Percentiles rank a stretch among this genome's conserved stretches.
Conservation (phyloP, 352 stramenopile species). For the Globisporangium iwayamae region DNA sequence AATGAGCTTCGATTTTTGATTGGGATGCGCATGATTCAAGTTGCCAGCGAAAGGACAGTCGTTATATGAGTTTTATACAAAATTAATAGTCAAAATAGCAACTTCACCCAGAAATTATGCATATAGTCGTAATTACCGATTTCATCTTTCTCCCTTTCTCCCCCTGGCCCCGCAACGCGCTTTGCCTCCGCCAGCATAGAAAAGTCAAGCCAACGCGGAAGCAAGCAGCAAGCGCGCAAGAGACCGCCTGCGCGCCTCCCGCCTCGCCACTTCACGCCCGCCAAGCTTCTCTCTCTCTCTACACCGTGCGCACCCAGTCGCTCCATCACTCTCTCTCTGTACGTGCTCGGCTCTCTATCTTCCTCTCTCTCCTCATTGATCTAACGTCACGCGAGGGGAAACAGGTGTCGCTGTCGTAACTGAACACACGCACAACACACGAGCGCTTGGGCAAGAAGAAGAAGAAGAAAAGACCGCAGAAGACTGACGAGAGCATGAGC, state of each 20-base stretch:
- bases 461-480: neutral
- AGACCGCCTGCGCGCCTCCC: neutral
- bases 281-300: neutral
- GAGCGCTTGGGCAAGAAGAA: neutral
- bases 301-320: neutral
- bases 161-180: neutral
- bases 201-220: neutral
- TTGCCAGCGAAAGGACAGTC: neutral
- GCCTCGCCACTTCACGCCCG: neutral
- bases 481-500: conserved; percentile 6
- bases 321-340: neutral
- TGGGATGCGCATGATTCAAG: neutral
- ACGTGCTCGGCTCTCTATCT: neutral
- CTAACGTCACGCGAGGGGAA: neutral
- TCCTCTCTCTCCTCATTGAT: neutral
- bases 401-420: neutral
- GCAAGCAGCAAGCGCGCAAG: neutral
- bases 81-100: neutral
- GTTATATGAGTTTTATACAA: neutral
- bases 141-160: neutral
- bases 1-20: neutral
- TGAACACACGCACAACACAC: neutral
- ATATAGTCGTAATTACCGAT: neutral
- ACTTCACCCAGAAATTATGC: neutral
- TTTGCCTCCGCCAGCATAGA: neutral